A percentile compares a stretch with the other conserved stretches of the same genome.
Evolutionary conservation across 2,329 filamentous ascomycete species (phyloP).

Genomic region (Parascedosporium putredinis): DNA sequence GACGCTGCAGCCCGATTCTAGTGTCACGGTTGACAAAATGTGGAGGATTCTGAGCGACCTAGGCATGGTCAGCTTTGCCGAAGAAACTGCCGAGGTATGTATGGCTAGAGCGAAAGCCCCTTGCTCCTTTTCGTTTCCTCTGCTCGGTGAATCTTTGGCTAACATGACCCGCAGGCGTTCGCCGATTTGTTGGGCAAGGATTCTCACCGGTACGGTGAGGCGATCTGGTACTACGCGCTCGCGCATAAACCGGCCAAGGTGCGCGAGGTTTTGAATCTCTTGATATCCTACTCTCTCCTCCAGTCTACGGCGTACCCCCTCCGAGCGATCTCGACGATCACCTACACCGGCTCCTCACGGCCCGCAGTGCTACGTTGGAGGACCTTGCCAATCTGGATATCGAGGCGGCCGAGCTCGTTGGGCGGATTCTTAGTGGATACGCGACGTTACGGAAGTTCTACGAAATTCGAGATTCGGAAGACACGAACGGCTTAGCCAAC

Average conservation of each 20-base stretch:
- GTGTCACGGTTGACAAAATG: slow-evolving; percentile 68
- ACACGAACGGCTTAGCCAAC: neutral
- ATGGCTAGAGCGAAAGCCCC: neutral
- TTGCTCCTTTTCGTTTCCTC: neutral
- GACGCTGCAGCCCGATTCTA: slow-evolving; percentile 52
- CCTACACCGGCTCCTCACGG: slow-evolving; percentile 58
- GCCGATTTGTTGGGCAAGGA: slow-evolving; percentile 65
- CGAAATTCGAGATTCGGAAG: slow-evolving; percentile 60
- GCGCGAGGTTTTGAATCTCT: slow-evolving; percentile 72
- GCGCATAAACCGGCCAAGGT: slow-evolving; percentile 71
- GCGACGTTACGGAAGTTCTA: slow-evolving; percentile 87
- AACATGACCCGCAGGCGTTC: slow-evolving; percentile 51
- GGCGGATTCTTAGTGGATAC: slow-evolving; percentile 82
- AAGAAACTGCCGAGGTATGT: slow-evolving; percentile 71
- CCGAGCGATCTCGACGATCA: slow-evolving; percentile 61
- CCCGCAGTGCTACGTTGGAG: slow-evolving; percentile 62
- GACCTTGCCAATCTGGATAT: slow-evolving; percentile 63
- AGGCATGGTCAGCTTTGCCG: slow-evolving; percentile 67
- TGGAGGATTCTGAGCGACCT: slow-evolving; percentile 69
- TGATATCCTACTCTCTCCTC: slow-evolving; percentile 78
- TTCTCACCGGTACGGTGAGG: slow-evolving; percentile 72
- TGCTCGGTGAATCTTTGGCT: slow-evolving; percentile 12
- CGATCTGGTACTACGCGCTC: slow-evolving; percentile 82
- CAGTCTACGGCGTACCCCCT: slow-evolving; percentile 75
- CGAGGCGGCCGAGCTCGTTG: slow-evolving; percentile 73